These are phyloP conservation scores for Yamadazyma endophytica DNA, from an alignment of 805 yeast species.

Conservation along the genomic window DNA sequence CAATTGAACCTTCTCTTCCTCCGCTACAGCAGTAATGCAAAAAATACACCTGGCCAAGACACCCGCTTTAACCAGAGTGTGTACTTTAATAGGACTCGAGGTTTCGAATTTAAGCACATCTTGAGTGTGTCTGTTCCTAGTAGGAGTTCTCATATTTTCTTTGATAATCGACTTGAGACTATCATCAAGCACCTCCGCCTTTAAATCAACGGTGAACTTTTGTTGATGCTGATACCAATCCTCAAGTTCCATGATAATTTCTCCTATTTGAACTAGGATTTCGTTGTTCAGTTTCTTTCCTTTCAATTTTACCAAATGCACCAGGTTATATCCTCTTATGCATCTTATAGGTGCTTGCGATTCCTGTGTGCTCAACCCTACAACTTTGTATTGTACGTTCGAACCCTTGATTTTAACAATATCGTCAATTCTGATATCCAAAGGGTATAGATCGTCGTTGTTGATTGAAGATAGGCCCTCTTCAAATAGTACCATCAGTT, in stretches of 20 bases:
- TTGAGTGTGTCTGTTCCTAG: conserved; percentile 10
- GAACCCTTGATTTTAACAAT: conserved; percentile 30
- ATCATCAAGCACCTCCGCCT: conserved; percentile 15
- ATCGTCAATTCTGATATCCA: conserved; percentile 61
- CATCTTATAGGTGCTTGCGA: conserved; percentile 39
- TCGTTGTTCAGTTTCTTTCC: conserved; percentile 11
- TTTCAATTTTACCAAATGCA: conserved; percentile 28
- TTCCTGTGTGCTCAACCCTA: conserved; percentile 34
- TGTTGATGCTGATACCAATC: conserved; percentile 39
- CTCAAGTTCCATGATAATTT: conserved; percentile 34
- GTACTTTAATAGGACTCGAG: conserved; percentile 1
- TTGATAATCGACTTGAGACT: conserved; percentile 5
- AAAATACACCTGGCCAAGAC: conserved; percentile 23
- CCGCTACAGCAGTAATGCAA: conserved; percentile 35
- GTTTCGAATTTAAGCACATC: conserved; percentile 1
- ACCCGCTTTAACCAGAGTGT: background rate
- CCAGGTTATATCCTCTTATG: conserved; percentile 57
- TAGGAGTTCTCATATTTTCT: conserved; percentile 11
- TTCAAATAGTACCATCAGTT: conserved; percentile 34
- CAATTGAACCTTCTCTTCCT: conserved; percentile 6
- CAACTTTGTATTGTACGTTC: conserved; percentile 34
- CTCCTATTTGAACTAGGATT: conserved; percentile 22
- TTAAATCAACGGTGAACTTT: conserved; percentile 17
- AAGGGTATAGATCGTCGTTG: conserved; percentile 35
- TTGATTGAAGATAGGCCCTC: conserved; percentile 34